Percentiles rank a stretch among this genome's conserved stretches.
Conservation (phyloP, 140 eudicot species). For the Anethum foeniculum region DNA sequence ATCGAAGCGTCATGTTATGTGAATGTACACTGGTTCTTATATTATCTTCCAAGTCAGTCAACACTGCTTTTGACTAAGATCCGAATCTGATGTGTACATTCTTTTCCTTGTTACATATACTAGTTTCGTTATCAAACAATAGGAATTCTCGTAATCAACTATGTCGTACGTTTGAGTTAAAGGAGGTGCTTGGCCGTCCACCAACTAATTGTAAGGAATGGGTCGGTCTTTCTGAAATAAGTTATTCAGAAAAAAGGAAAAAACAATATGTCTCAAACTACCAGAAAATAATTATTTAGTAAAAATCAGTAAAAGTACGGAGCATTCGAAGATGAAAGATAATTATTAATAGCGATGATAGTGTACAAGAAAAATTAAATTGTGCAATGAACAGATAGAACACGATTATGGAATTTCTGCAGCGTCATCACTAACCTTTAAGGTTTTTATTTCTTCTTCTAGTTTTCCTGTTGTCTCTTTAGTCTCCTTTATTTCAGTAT, state of each 20-base stretch:
- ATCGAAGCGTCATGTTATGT: neutral
- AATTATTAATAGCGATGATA: neutral
- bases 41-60: neutral
- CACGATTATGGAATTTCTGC: neutral
- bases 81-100: neutral
- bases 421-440: conserved; percentile 48
- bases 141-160: neutral
- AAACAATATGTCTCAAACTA: neutral
- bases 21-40: neutral
- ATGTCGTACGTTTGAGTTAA: neutral
- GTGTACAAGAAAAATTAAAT: neutral
- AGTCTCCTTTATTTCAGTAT: conserved; percentile 55
- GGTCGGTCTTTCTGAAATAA: neutral
- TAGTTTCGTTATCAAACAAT: neutral
- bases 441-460: conserved; percentile 67
- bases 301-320: neutral
- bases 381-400: neutral
- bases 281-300: neutral
- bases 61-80: neutral
- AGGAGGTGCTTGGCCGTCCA: neutral
- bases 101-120: neutral
- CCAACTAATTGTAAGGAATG: neutral
- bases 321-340: neutral
- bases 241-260: neutral
- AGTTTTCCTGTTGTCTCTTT: conserved; percentile 56